phyloP scores from a whole-genome alignment of 1,139 yeast species.

The Geotrichum siamense region DNA sequence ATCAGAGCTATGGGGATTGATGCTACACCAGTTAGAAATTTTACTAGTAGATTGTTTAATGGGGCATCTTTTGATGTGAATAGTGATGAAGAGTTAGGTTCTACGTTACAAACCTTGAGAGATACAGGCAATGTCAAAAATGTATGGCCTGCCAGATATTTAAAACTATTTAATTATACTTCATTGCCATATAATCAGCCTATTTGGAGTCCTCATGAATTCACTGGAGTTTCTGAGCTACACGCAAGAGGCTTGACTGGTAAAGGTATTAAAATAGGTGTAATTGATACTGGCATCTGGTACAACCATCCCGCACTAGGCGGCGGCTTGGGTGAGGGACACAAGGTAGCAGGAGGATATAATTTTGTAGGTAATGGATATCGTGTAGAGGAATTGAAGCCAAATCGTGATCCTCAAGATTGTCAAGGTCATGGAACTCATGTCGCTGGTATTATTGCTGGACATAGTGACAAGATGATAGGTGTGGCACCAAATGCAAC shows the following conservation, averaged over 20 bases:
- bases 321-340: constrained; percentile 24
- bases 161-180: constrained; percentile 10
- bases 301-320: constrained; percentile 22
- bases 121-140: constrained; percentile 14
- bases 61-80: constrained; percentile 17
- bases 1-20: constrained; percentile 14
- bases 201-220: constrained; percentile 22
- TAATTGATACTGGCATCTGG: constrained; percentile 23
- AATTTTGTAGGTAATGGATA: constrained; percentile 22
- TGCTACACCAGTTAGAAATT: constrained; percentile 12
- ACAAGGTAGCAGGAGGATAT: constrained; percentile 22
- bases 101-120: constrained; percentile 11
- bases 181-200: constrained; percentile 4
- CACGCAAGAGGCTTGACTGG: constrained; percentile 22
- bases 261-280: constrained; percentile 21
- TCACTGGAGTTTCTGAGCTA: constrained; percentile 23
- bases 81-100: background rate
- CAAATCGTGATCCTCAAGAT: constrained; percentile 20
- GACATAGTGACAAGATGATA: constrained; percentile 14
- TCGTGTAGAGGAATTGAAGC: constrained; percentile 11
- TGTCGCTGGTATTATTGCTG: constrained; percentile 24
- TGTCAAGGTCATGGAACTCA: constrained; percentile 27
- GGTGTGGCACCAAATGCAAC: constrained; percentile 26
- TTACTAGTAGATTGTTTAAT: constrained; percentile 12
- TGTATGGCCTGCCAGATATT: constrained; percentile 18